Conservation (phyloP, 1,139 yeast genomes). For the Keqinozyma sinolaborantium region DNA sequence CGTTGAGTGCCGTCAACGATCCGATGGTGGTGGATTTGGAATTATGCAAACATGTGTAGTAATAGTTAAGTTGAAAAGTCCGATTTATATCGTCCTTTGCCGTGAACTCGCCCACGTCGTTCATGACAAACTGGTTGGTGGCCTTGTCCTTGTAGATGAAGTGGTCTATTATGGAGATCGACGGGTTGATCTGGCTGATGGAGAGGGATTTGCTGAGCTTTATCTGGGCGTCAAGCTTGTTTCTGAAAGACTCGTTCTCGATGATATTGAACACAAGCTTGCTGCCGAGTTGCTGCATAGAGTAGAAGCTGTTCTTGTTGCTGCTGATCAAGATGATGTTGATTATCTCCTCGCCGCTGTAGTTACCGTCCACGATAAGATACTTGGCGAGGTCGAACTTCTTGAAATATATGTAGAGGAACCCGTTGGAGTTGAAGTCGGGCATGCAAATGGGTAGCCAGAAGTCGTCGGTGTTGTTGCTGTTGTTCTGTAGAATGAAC, state of each 20-base stretch:
- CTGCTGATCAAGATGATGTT: constrained; percentile 77
- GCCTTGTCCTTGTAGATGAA: constrained; percentile 73
- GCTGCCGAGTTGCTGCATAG: constrained; percentile 59
- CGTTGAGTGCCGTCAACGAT: constrained; percentile 8
- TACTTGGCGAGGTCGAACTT: constrained; percentile 37
- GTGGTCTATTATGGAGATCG: constrained; percentile 52
- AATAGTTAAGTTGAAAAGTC: constrained; percentile 25
- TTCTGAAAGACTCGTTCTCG: constrained; percentile 29
- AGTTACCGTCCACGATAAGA: constrained; percentile 13
- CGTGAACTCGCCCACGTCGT: constrained; percentile 18
- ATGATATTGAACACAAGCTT: constrained; percentile 45
- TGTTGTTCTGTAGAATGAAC: constrained; percentile 21
- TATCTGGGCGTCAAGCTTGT: constrained; percentile 34
- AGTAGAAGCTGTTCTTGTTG: constrained; percentile 76
- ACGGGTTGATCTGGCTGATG: neutral
- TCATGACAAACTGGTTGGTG: constrained; percentile 37
- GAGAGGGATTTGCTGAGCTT: constrained; percentile 21
- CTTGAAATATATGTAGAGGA: constrained; percentile 74
- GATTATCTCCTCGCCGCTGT: constrained; percentile 24
- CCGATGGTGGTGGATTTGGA: constrained; percentile 24
- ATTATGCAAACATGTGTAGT: constrained; percentile 28
- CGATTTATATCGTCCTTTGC: constrained; percentile 9
- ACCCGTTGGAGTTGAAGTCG: constrained; percentile 83
- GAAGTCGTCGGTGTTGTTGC: constrained; percentile 54
- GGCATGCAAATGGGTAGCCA: constrained; percentile 97